A percentile compares a stretch with the other conserved stretches of the same genome.
Evolutionary conservation across 495 filamentous ascomycete genomes (phyloP).

Genomic region (Trichoderma reesei): DNA sequence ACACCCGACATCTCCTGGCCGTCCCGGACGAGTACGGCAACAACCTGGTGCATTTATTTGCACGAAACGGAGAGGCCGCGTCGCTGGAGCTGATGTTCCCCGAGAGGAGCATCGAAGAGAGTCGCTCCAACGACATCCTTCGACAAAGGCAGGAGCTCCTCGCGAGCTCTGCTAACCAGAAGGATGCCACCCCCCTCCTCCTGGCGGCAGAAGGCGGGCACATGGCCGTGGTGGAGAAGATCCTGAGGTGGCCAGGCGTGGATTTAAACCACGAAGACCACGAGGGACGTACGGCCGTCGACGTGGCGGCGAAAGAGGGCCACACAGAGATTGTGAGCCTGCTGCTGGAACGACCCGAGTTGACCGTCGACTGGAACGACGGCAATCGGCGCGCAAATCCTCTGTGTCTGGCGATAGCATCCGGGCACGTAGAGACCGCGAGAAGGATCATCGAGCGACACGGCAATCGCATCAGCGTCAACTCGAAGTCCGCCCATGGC

Average conservation of each 20-base stretch:
- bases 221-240: neutral
- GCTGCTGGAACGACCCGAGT: neutral
- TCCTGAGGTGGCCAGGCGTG: neutral
- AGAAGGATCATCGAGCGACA: neutral
- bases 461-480: neutral
- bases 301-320: neutral
- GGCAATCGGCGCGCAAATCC: neutral
- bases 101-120: neutral
- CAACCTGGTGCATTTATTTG: neutral
- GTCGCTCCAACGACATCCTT: neutral
- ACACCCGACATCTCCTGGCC: neutral
- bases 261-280: neutral
- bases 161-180: neutral
- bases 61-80: neutral
- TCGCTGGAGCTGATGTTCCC: neutral
- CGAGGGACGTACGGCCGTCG: neutral
- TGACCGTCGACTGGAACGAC: neutral
- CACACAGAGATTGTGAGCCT: neutral
- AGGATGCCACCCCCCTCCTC: neutral
- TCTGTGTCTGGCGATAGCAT: neutral
- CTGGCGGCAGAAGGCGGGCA: neutral
- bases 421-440: neutral
- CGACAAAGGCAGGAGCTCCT: neutral
- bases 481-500: neutral
- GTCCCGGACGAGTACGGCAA: neutral